Evolutionary conservation across 257 asterid species (phyloP), one percentile per base, ranked within the genome.

Genomic region (Lavandula angustifolia): DNA sequence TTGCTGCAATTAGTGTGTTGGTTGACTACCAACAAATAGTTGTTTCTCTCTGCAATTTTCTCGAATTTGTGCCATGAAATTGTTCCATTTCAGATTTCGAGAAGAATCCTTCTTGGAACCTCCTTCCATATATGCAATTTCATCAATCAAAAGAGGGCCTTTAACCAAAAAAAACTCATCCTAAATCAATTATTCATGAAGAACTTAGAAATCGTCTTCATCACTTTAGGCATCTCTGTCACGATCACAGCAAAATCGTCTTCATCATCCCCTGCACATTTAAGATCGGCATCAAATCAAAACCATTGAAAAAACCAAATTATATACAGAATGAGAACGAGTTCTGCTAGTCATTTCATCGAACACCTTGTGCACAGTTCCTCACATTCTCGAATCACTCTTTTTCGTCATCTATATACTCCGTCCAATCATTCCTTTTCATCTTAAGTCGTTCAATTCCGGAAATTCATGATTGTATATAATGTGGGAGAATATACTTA

Each of bases 141-240:
- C 29, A 67, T 7, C 2, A 22, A 22, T 22, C 27, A 22, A 22
- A 22, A 22, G 27, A 22, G 27, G 27, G 27, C 27, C 27, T 22
- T 22, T 22, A 22, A 0, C 2, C 1, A 22, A 22, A 22, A 22
- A 0, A 22, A 22, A 22, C 2, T 22, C 27, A 22, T 22, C 27
- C 27, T 22, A 22, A 22, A 22, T 22, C 43, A 34, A 47, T 13
- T 12, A 22, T 22, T 22, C 27, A 22, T 22, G 27, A 22, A 22
- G 27, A 22, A 22, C 27, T 22, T 22, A 22, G 27, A 22, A 22
- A 22, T 22, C n/a, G n/a, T n/a, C n/a, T 75, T 33, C n/a, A n/a
- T n/a, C 16, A 78, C 81, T 64, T 82, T 77, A 0, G 97, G 96
- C 55, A 87, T 60, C 84, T 92, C 88, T 0, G 88, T 85, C 67